Conservation (phyloP, 2,329 filamentous ascomycete species). For the Colletotrichum sidae region DNA sequence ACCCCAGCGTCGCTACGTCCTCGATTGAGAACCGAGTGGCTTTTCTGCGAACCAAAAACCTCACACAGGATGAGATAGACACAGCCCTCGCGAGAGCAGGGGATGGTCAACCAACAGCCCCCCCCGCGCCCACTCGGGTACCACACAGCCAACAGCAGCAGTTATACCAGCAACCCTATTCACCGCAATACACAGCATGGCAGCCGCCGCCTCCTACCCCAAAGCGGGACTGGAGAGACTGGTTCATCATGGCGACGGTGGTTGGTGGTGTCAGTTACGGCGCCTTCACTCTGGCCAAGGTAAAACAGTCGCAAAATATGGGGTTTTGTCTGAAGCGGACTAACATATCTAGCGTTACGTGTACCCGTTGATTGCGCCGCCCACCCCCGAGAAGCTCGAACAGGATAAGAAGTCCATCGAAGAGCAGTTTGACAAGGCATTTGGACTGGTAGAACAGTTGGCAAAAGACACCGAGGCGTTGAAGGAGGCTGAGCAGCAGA, state of each 20-base stretch:
- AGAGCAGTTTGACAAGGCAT: slow-evolving; percentile 92
- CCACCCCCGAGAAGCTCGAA: slow-evolving; percentile 92
- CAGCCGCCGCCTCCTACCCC: slow-evolving; percentile 72
- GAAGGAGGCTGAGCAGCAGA: slow-evolving; percentile 86
- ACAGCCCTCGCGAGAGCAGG: slow-evolving; percentile 80
- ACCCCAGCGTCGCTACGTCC: slow-evolving; percentile 89
- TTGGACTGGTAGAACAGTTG: slow-evolving; percentile 90
- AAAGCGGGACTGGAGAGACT: slow-evolving; percentile 94
- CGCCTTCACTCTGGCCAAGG: slow-evolving; percentile 88
- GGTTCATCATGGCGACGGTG: slow-evolving; percentile 99
- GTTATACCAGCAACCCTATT: slow-evolving; percentile 59
- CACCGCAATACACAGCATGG: slow-evolving; percentile 66
- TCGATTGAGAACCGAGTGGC: slow-evolving; percentile 93
- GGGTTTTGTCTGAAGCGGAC: background rate
- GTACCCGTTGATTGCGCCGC: slow-evolving; percentile 88
- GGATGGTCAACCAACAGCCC: slow-evolving; percentile 63
- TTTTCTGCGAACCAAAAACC: slow-evolving; percentile 95
- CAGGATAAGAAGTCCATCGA: slow-evolving; percentile 95
- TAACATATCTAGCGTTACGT: slow-evolving; percentile 79
- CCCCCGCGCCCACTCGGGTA: slow-evolving; percentile 52
- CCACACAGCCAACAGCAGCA: slow-evolving; percentile 58
- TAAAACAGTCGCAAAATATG: slow-evolving; percentile 49
- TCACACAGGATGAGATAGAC: slow-evolving; percentile 96
- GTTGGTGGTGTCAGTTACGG: slow-evolving; percentile 91
- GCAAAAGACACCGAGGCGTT: slow-evolving; percentile 89